Evolutionary conservation across 2,329 filamentous ascomycete genomes (phyloP).

Genomic region (Lachnellula occidentalis): DNA sequence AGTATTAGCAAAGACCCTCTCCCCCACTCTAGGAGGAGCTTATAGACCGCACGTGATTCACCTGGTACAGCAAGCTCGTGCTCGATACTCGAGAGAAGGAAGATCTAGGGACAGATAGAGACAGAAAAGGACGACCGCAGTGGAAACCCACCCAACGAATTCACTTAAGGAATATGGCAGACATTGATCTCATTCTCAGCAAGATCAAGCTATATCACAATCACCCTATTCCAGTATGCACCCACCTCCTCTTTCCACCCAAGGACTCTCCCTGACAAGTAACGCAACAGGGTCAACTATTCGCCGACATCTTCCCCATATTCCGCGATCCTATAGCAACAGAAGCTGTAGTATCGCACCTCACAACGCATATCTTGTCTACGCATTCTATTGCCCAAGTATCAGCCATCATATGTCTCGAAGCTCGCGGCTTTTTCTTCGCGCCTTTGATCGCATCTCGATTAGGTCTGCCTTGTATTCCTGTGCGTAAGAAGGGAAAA

Average conservation of each 20-base stretch:
- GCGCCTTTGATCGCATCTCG: slow-evolving; percentile 78
- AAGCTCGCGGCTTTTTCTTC: slow-evolving; percentile 90
- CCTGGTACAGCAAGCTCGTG: no score
- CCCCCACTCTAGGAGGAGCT: no score
- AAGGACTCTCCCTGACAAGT: neutral
- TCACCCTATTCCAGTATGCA: slow-evolving; percentile 15
- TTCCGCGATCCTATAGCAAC: slow-evolving; percentile 16
- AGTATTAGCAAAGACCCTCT: no score
- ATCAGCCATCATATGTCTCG: slow-evolving; percentile 67
- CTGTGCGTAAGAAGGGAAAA: slow-evolving; percentile 91
- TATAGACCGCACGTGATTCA: no score
- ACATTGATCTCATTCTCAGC: slow-evolving; percentile 13
- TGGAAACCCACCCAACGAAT: neutral
- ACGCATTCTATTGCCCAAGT: slow-evolving; percentile 14
- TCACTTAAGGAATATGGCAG: slow-evolving; percentile 8
- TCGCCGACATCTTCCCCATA: slow-evolving; percentile 21
- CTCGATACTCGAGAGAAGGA: no score
- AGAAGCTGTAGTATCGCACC: slow-evolving; percentile 16
- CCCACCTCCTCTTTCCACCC: neutral
- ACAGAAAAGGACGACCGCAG: no score
- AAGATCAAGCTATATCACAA: slow-evolving; percentile 20
- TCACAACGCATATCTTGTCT: slow-evolving; percentile 11
- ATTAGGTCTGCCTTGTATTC: slow-evolving; percentile 77
- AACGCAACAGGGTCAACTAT: slow-evolving; percentile 13
- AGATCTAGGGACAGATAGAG: no score